Evolutionary conservation across 2,329 filamentous ascomycete species (phyloP).

Genomic region (Metarhizium humberi): DNA sequence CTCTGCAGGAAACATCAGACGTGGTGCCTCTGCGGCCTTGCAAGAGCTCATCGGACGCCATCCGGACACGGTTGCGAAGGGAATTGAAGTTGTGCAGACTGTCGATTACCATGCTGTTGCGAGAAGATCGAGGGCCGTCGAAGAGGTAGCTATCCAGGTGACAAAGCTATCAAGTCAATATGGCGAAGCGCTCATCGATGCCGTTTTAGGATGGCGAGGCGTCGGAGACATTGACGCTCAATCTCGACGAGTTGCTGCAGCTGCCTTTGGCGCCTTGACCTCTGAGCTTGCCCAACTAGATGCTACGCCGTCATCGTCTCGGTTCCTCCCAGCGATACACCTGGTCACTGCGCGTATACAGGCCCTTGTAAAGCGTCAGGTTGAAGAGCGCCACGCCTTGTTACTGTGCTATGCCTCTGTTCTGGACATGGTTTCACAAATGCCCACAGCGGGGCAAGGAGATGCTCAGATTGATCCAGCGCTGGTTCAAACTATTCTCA

Average conservation of each 20-base stretch:
- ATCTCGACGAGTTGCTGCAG: conserved; percentile 64
- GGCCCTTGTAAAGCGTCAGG: conserved; percentile 42
- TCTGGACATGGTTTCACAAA: conserved; percentile 35
- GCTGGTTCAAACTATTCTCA: conserved; percentile 20
- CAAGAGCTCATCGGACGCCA: conserved; percentile 92
- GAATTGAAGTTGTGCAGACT: conserved; percentile 77
- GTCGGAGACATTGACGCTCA: conserved; percentile 69
- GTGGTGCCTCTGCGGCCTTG: conserved; percentile 84
- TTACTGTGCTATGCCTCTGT: conserved; percentile 52
- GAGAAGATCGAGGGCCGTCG: conserved; percentile 71
- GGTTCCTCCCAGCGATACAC: conserved; percentile 26
- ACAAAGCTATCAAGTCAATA: conserved; percentile 60
- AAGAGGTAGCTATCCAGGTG: conserved; percentile 62
- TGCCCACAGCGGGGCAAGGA: conserved; percentile 11
- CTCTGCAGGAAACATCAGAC: conserved; percentile 83
- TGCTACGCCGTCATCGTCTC: conserved; percentile 11
- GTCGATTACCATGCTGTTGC: conserved; percentile 94
- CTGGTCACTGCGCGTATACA: conserved; percentile 35
- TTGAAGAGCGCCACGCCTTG: conserved; percentile 62
- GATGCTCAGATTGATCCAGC: conserved; percentile 11
- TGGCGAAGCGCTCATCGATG: conserved; percentile 60
- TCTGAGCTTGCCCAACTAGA: conserved; percentile 25
- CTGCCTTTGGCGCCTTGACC: conserved; percentile 54
- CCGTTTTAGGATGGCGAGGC: conserved; percentile 76
- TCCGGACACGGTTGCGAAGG: conserved; percentile 71